Evolutionary conservation across 306 rosid species (phyloP).

Genomic region (Medicago arabica): DNA sequence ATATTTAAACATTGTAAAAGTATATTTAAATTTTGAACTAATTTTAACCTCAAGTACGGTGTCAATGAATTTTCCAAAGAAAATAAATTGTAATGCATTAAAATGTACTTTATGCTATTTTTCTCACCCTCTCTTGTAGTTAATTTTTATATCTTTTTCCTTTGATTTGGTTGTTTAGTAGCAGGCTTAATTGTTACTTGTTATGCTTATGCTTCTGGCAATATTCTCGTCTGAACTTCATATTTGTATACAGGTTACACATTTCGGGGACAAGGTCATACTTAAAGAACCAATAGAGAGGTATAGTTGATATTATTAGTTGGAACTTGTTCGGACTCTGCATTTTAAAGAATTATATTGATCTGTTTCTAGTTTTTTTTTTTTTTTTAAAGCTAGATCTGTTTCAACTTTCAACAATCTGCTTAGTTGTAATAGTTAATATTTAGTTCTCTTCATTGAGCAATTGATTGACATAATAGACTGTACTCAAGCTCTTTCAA

Average conservation of each 20-base stretch:
- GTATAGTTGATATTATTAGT: constrained; percentile 47
- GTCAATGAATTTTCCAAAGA: too few relatives aligned
- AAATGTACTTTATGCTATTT: constrained; percentile 5
- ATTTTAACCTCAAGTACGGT: too few relatives aligned
- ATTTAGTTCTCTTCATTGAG: not conserved
- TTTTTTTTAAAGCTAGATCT: constrained; percentile 14
- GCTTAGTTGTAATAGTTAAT: not conserved
- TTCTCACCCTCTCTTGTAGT: not conserved
- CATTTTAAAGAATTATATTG: constrained; percentile 26
- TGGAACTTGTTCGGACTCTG: constrained; percentile 32
- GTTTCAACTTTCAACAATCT: constrained; percentile 17
- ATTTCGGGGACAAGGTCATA: constrained; percentile 89
- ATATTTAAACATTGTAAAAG: too few relatives aligned
- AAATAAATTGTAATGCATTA: not conserved
- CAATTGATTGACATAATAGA: not conserved
- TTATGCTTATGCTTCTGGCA: not conserved
- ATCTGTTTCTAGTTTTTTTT: constrained; percentile 6
- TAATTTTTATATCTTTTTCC: too few relatives aligned
- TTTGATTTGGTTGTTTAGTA: too few relatives aligned
- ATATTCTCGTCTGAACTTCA: constrained; percentile 7
- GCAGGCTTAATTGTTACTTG: too few relatives aligned
- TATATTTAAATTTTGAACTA: too few relatives aligned
- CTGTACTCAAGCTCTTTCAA: not conserved
- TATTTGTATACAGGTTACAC: constrained; percentile 56
- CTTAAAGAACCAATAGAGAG: constrained; percentile 91